Evolutionary conservation across 371 early-diverging fungal genomes (phyloP).

Genomic region (Apophysomyces trapeziformis): DNA sequence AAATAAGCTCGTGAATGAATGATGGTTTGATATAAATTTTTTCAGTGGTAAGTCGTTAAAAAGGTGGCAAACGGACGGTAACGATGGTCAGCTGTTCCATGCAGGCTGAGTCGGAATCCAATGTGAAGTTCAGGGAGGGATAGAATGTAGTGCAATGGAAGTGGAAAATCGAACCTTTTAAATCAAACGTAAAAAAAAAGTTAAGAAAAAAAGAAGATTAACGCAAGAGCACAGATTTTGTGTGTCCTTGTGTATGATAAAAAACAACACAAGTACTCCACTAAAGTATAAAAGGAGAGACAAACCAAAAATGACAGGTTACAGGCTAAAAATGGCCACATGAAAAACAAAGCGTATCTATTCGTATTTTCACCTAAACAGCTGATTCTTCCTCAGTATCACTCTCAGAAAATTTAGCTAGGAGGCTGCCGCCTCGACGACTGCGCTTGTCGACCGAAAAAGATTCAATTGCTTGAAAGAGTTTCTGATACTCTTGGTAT

Average conservation of each 20-base stretch:
- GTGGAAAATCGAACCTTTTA: conserved; percentile 4
- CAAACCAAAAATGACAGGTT: conserved; percentile 10
- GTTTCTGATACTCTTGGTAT: background rate
- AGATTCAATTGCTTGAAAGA: background rate
- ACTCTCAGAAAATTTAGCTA: background rate
- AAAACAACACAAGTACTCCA: background rate
- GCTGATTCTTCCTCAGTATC: conserved; percentile 1
- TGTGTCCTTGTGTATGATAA: background rate
- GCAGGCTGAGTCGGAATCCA: conserved; percentile 10
- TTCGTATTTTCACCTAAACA: background rate
- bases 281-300: background rate
- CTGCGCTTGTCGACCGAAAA: background rate
- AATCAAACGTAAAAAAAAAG: conserved; percentile 4
- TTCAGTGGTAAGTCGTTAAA: background rate
- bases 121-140: conserved; percentile 8
- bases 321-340: conserved; percentile 10
- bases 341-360: background rate
- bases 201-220: background rate
- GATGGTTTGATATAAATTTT: background rate
- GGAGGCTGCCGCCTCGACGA: background rate
- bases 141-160: conserved; percentile 3
- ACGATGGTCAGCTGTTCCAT: conserved; percentile 5
- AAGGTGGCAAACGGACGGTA: background rate
- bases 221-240: background rate
- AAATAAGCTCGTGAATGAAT: conserved; percentile 2